Percentiles rank a stretch among this genome's conserved stretches.
Evolutionary conservation across 495 filamentous ascomycete genomes (phyloP).

Genomic region (Neurospora sp.): DNA sequence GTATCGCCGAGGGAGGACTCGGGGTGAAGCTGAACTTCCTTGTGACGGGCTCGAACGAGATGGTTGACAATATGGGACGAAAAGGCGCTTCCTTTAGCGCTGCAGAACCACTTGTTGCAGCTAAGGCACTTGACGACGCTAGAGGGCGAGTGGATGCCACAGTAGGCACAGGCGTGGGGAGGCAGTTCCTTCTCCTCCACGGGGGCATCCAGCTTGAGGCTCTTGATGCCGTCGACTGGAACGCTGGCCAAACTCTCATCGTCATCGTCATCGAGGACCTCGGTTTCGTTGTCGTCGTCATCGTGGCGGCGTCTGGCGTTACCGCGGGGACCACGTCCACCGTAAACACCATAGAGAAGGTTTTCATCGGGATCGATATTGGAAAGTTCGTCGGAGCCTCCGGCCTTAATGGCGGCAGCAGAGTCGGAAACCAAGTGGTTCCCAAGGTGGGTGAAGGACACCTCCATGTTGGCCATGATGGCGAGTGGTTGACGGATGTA

Average conservation of each 20-base stretch:
- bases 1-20: constrained; percentile 94
- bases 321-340: constrained; percentile 45
- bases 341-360: constrained; percentile 57
- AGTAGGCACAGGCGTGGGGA: constrained; percentile 97
- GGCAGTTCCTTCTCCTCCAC: constrained; percentile 89
- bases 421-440: constrained; percentile 72
- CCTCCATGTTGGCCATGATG: constrained; percentile 50
- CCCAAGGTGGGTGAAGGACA: constrained; percentile 75
- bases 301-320: constrained; percentile 51
- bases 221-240: constrained; percentile 63
- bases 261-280: constrained; percentile 82
- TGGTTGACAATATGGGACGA: constrained; percentile 99
- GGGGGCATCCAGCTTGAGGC: constrained; percentile 50
- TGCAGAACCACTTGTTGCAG: constrained; percentile 99
- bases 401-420: constrained; percentile 62
- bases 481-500: neutral
- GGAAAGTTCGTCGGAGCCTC: constrained; percentile 49
- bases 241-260: constrained; percentile 85
- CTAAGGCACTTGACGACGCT: constrained; percentile 93
- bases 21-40: constrained; percentile 96
- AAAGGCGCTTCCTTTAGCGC: constrained; percentile 89
- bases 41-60: constrained; percentile 91
- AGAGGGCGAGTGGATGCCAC: constrained; percentile 90
- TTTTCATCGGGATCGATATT: constrained; percentile 67
- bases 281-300: constrained; percentile 83